These are phyloP conservation scores for Xylariales sp. DNA, from an alignment of 2,329 filamentous ascomycete genomes.

Conservation along the genomic window DNA sequence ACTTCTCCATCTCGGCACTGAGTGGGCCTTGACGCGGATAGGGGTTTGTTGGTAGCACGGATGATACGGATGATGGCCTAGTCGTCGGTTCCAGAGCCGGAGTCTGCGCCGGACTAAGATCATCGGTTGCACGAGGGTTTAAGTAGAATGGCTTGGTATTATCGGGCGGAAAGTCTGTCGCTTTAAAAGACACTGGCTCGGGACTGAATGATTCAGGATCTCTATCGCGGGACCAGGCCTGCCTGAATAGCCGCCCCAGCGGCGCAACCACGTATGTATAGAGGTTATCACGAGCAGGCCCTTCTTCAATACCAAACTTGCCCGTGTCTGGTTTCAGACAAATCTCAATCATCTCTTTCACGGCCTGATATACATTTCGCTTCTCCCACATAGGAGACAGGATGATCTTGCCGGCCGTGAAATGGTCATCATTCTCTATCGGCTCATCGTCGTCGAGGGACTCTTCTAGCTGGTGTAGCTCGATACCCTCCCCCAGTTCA, in stretches of 20 bases:
- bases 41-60: not conserved
- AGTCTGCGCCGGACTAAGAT: slow-evolving; percentile 1
- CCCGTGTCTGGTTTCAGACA: no score
- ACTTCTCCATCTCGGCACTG: not conserved
- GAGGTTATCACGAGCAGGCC: no score
- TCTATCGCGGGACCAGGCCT: slow-evolving; percentile 7
- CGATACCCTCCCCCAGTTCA: slow-evolving; percentile 5
- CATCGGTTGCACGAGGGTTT: not conserved
- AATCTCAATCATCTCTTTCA: no score
- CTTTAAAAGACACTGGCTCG: not conserved
- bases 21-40: not conserved
- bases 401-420: slow-evolving; percentile 8
- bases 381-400: no score
- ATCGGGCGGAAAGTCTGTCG: not conserved
- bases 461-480: slow-evolving; percentile 2
- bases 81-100: not conserved
- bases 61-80: not conserved
- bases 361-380: no score
- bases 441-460: slow-evolving; percentile 1
- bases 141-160: not conserved
- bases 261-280: no score
- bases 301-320: no score
- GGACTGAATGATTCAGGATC: slow-evolving; percentile 1
- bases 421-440: slow-evolving; percentile 12
- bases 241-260: no score